These are phyloP conservation scores for Porphyrellus cyaneotinctus DNA, from an alignment of 768 basidiomycete genomes.

Conservation along the genomic window DNA sequence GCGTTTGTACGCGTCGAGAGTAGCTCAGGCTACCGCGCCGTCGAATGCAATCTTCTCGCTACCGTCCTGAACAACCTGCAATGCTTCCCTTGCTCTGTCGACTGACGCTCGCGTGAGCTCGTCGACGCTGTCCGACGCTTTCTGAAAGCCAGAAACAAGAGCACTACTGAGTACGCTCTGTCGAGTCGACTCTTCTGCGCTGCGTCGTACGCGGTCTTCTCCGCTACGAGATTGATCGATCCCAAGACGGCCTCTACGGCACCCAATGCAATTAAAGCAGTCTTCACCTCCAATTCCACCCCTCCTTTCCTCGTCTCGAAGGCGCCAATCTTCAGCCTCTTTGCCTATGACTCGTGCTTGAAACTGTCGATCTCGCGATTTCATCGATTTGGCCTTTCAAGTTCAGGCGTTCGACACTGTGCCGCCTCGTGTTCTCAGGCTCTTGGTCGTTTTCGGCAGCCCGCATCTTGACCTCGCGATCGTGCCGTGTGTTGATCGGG, in stretches of 20 bases:
- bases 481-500: constrained; percentile 1
- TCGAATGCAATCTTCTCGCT: not conserved
- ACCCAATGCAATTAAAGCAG: not conserved
- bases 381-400: not conserved
- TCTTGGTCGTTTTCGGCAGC: not conserved
- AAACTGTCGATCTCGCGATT: not conserved
- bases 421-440: not conserved
- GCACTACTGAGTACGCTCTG: not conserved
- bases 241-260: not conserved
- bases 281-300: not conserved
- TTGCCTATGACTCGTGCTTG: not conserved
- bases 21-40: not conserved
- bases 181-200: not conserved
- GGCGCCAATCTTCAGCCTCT: not conserved
- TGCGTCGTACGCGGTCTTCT: not conserved
- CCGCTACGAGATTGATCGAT: not conserved
- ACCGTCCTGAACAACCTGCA: not conserved
- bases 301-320: not conserved
- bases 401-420: not conserved
- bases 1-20: constrained; percentile 1
- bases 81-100: not conserved
- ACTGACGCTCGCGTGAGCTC: not conserved
- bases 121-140: not conserved
- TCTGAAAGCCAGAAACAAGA: not conserved
- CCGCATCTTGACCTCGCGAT: constrained; percentile 1